Evolutionary conservation across 192 early-diverging fungal species (phyloP).

Genomic region (Mycoemilia scoparia): DNA sequence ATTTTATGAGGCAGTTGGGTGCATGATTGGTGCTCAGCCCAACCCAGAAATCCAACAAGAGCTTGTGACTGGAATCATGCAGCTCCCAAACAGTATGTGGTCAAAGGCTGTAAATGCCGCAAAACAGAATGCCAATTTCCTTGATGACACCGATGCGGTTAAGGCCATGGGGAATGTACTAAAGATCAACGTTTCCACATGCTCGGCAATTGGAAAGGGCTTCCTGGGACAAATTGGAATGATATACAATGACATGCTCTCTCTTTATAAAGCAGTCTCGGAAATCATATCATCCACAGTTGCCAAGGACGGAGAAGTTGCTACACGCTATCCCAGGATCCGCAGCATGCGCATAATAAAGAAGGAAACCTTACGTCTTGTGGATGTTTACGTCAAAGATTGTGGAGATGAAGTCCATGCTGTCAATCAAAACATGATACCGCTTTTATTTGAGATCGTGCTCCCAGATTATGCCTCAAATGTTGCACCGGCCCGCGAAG

Average conservation of each 20-base stretch:
- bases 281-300: slow-evolving; percentile 64
- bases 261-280: slow-evolving; percentile 78
- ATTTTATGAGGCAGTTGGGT: slow-evolving; percentile 96
- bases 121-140: slow-evolving; percentile 46
- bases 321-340: slow-evolving; percentile 75
- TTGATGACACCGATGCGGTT: slow-evolving; percentile 62
- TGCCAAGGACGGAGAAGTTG: slow-evolving; percentile 63
- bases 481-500: slow-evolving; percentile 78
- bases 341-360: slow-evolving; percentile 89
- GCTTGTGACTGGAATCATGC: slow-evolving; percentile 74
- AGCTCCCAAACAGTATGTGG: slow-evolving; percentile 79
- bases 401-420: slow-evolving; percentile 70
- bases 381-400: slow-evolving; percentile 77
- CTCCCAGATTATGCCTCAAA: slow-evolving; percentile 75
- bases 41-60: slow-evolving; percentile 60
- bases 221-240: slow-evolving; percentile 77
- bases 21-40: slow-evolving; percentile 90
- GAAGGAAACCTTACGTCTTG: slow-evolving; percentile 79
- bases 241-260: slow-evolving; percentile 81
- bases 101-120: slow-evolving; percentile 59
- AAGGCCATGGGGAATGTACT: slow-evolving; percentile 84
- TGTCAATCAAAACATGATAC: slow-evolving; percentile 73
- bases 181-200: slow-evolving; percentile 89
- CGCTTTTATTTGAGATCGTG: slow-evolving; percentile 76
- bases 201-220: slow-evolving; percentile 67